These are phyloP conservation scores for Pseudonectria foliicola DNA, from an alignment of 2,329 filamentous ascomycete species.

Conservation along the genomic window DNA sequence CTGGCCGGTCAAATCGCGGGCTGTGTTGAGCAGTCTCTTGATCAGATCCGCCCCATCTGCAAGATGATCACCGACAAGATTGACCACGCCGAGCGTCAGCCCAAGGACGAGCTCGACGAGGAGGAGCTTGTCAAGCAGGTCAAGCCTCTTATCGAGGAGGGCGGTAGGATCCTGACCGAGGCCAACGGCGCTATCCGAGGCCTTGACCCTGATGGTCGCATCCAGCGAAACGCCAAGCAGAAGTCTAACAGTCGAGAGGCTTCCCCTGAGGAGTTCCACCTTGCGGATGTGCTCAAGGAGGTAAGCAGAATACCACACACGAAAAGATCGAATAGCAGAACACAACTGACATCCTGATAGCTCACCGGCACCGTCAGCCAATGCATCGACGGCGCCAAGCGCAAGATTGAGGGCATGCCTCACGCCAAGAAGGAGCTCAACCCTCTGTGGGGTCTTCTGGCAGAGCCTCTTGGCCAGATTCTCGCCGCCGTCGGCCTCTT, in stretches of 20 bases:
- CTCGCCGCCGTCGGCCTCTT: slow-evolving; percentile 80
- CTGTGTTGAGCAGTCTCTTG: slow-evolving; percentile 71
- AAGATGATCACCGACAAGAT: slow-evolving; percentile 82
- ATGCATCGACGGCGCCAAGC: slow-evolving; percentile 82
- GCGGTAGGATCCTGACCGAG: slow-evolving; percentile 72
- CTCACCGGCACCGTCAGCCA: slow-evolving; percentile 73
- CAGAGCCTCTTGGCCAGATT: slow-evolving; percentile 87
- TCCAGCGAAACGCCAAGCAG: slow-evolving; percentile 78
- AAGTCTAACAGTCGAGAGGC: slow-evolving; percentile 62
- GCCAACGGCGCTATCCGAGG: slow-evolving; percentile 81
- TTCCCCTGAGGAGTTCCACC: slow-evolving; percentile 68
- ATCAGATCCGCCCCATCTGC: slow-evolving; percentile 77
- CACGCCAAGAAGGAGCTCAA: slow-evolving; percentile 93
- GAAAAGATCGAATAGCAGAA: slow-evolving; percentile 1
- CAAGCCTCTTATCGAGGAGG: slow-evolving; percentile 83
- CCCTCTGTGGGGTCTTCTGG: slow-evolving; percentile 76
- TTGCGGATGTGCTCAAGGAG: slow-evolving; percentile 81
- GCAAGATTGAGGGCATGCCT: slow-evolving; percentile 84
- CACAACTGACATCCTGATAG: slow-evolving; percentile 23
- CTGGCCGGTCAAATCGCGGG: slow-evolving; percentile 68
- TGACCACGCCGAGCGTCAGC: slow-evolving; percentile 70
- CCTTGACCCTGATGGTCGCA: slow-evolving; percentile 81
- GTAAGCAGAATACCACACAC: slow-evolving; percentile 21
- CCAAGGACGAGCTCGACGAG: slow-evolving; percentile 83
- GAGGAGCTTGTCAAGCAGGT: slow-evolving; percentile 81